Base-by-base conservation (phyloP, 2,329 filamentous ascomycete species). In the Fusarium sp. region DNA sequence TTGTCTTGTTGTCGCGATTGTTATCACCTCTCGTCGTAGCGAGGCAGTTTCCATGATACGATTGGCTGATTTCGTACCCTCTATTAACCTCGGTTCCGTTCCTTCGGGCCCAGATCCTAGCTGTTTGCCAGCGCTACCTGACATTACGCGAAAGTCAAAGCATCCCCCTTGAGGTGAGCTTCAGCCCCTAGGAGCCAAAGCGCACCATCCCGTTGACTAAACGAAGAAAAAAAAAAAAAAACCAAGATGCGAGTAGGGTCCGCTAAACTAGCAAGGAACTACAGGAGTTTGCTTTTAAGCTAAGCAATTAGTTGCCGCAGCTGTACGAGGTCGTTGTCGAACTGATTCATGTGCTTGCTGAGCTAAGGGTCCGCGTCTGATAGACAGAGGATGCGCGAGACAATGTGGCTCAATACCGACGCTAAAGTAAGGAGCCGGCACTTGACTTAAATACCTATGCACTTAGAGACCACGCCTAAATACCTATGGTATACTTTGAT, bases 371-470 rank as follows among this genome's bases (percentile, higher is more conserved):
- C 13, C 7, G 7, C 35, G 54, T 12, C 11, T 44, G 30, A 32
- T n/a, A 42, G n/a, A 26, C 30, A 30, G 33, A 46, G 18, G 27
- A 38, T 37, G 18, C 20, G 41, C 52, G 42, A 60, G 32, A 40
- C 41, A 41, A 59, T 41, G 37, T 56, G 42, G 30, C n/a, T 50
- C 37, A 54, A 61, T 67, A 61, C 64, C 64, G 55, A 54, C 64
- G 62, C 64, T 62, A 67, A 63, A 48, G 32, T 32, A 41, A 49
- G 40, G 26, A 65, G 26, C 58, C 58, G 58, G 58, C 58, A 57
- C 40, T 60, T 46, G 20, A 18, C 14, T 17, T 23, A 15, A 20
- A 33, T 41, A 18, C 35, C 17, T 14, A 53, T n/a, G 23, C 18
- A 41, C 49, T 23, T 15, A n/a, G 23, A 38, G 23, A 52, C 38